A percentile compares a stretch with the other conserved stretches of the same genome.
Conservation (phyloP, 2,329 filamentous ascomycete species). For the Alternaria sp. region DNA sequence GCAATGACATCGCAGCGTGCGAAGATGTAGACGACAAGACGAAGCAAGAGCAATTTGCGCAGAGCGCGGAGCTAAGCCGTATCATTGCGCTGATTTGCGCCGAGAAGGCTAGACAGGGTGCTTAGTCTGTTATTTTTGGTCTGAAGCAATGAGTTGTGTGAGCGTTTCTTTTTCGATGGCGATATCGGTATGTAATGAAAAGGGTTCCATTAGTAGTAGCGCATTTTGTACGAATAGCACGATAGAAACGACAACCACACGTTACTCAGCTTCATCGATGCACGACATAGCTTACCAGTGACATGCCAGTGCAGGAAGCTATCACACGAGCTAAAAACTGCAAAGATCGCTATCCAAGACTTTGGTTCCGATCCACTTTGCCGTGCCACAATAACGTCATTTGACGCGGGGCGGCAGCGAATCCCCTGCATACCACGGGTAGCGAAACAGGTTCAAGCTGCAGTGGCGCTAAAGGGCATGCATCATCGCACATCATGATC, state of each 20-base stretch:
- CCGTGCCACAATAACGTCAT: constrained; percentile 44
- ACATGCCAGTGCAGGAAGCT: neutral
- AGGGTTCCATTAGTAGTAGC: neutral
- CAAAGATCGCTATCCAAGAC: constrained; percentile 17
- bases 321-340: constrained; percentile 11
- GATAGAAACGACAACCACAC: neutral
- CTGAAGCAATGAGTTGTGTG: neutral
- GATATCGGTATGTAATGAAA: constrained; percentile 7
- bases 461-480: constrained; percentile 29
- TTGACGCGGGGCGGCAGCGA: constrained; percentile 27
- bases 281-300: neutral
- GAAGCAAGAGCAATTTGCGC: constrained; percentile 60
- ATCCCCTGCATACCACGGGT: constrained; percentile 16
- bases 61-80: constrained; percentile 59
- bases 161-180: neutral
- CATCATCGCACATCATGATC: constrained; percentile 32
- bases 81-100: constrained; percentile 63
- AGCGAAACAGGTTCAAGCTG: constrained; percentile 39
- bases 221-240: constrained; percentile 17
- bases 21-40: constrained; percentile 58
- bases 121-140: constrained; percentile 23
- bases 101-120: constrained; percentile 61
- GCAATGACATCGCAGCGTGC: constrained; percentile 56
- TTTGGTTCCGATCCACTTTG: constrained; percentile 5
- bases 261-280: neutral